phyloP scores from a whole-genome alignment of 768 basidiomycete genomes.

The Sporobolomyces phaffii region DNA sequence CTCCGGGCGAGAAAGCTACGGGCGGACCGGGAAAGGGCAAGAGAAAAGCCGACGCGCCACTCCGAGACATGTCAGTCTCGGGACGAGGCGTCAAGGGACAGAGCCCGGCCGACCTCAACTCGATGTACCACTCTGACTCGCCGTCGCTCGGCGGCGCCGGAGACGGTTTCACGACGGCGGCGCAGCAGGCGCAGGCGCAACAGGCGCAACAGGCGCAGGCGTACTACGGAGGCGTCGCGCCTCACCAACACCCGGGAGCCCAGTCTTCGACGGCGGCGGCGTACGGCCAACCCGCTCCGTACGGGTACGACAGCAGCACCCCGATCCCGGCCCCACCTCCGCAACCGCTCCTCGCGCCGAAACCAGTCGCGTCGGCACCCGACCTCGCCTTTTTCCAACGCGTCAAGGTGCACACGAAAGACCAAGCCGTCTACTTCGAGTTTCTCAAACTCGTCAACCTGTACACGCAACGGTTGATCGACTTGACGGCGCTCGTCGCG shows the following conservation, averaged over 20 bases:
- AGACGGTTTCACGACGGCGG: not conserved
- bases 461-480: constrained; percentile 84
- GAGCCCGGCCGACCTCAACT: constrained; percentile 11
- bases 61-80: not conserved
- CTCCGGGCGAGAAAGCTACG: not conserved
- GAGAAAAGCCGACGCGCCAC: constrained; percentile 23
- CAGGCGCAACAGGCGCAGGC: constrained; percentile 23
- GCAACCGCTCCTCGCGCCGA: constrained; percentile 33
- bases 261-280: not conserved
- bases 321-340: constrained; percentile 36
- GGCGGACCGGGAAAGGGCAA: constrained; percentile 22
- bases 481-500: constrained; percentile 71
- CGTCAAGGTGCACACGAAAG: constrained; percentile 54
- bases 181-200: constrained; percentile 15
- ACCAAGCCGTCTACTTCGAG: constrained; percentile 57
- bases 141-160: constrained; percentile 2
- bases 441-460: constrained; percentile 86
- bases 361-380: constrained; percentile 47
- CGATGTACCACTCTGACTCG: constrained; percentile 21
- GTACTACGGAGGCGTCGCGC: constrained; percentile 14
- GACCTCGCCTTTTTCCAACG: constrained; percentile 89
- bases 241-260: not conserved
- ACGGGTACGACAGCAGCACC: constrained; percentile 34
- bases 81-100: constrained; percentile 8
- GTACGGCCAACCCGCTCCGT: constrained; percentile 10